These are phyloP conservation scores for Cryptococcus amylolentus DNA, from an alignment of 1,284 basidiomycete genomes.

Conservation along the genomic window DNA sequence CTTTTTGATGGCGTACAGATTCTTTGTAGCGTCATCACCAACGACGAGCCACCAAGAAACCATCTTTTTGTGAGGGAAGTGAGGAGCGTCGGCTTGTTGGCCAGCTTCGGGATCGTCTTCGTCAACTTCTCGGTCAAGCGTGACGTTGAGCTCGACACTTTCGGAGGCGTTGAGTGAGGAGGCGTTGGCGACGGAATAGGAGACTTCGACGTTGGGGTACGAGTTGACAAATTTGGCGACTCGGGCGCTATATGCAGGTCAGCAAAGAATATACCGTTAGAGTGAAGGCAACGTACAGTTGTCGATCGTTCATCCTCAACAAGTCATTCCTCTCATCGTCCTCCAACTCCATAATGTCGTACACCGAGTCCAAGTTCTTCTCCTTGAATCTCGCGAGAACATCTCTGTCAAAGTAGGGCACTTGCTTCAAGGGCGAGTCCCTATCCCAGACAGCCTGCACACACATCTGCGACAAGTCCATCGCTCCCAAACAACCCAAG, in stretches of 20 bases:
- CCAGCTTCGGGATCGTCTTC: conserved; percentile 62
- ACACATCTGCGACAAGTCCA: conserved; percentile 99
- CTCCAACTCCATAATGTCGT: conserved; percentile 96
- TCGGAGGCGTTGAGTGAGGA: conserved; percentile 78
- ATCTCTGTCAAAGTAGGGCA: conserved; percentile 89
- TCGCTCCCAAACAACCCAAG: conserved; percentile 90
- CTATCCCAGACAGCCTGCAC: conserved; percentile 98
- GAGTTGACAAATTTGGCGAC: conserved; percentile 93
- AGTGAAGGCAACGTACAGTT: conserved; percentile 63
- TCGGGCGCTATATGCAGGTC: conserved; percentile 46
- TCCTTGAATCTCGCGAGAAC: conserved; percentile 81
- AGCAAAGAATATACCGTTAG: background rate
- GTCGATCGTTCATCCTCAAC: conserved; percentile 76
- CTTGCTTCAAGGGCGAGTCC: conserved; percentile 88
- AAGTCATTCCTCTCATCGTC: conserved; percentile 79
- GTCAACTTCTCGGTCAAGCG: conserved; percentile 76
- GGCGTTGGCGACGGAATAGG: conserved; percentile 67
- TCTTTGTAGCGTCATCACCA: conserved; percentile 67
- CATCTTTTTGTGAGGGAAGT: conserved; percentile 86
- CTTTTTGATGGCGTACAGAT: conserved; percentile 88
- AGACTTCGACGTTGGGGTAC: conserved; percentile 87
- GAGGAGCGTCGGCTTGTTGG: conserved; percentile 81
- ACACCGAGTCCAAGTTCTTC: conserved; percentile 76
- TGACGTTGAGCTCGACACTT: conserved; percentile 76
- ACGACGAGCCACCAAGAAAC: conserved; percentile 97